Evolutionary conservation across 257 asterid genomes (phyloP), one percentile per base, ranked within the genome.

Genomic region (Solanum arcanum): DNA sequence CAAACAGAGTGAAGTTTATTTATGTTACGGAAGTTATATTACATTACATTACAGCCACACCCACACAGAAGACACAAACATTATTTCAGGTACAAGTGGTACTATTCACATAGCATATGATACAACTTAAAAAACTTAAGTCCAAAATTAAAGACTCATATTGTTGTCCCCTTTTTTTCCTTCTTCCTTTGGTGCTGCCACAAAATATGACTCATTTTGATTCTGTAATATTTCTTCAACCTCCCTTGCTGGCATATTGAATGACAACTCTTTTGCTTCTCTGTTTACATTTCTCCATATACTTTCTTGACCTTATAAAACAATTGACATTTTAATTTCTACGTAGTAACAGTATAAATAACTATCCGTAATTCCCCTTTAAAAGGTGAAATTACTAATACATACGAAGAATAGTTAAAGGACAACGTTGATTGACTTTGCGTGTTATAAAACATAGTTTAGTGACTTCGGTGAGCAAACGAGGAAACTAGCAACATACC

Each of bases 261-360:
- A 90, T 14, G 90, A 23, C 59, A 92, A 27, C 74, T 86, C 94
- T 59, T 90, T 89, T 11, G 90, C 91, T 87, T 88, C 92, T 21
- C 85, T 47, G 47, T 88, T 83, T 8, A 91, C 88, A 46, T 88
- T 83, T 23, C 89, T 88, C 92, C 94, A 90, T 75, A 92, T 73
- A 80, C 91, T 91, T 64, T 88, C 83, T 80, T 70, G 72, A 13
- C 93, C 92, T 66, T 60, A 21, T 8, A 60, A 60, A 60, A 21
- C 14, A 60, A 60, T 9, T 60, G 68, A 60, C 0, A 23, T 0
- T 64, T 64, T 64, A 64, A 25, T 25, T 64, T 25, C 35, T 64
- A 25, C 7, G 5, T 64, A 64, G 16, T 64, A 8, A 62, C 7
- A n/a, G 2, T 64, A 52, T 25, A 25, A 0, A 64, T 25, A 2